A percentile compares a stretch with the other conserved stretches of the same genome.
These are phyloP conservation scores for Amanita molliuscula DNA, from an alignment of 768 basidiomycete genomes.

Conservation along the genomic window DNA sequence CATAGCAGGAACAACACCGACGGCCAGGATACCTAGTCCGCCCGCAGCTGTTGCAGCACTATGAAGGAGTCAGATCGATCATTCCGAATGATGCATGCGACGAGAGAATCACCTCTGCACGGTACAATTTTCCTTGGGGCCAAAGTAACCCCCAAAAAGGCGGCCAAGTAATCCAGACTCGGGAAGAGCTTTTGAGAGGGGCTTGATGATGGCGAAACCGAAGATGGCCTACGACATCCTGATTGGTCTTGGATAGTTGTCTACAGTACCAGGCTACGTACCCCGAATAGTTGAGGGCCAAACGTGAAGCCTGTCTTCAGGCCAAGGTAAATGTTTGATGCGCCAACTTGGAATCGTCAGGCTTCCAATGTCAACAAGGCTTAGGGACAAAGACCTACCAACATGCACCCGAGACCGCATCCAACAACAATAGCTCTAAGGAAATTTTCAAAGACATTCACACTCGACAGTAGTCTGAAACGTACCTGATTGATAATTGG, in stretches of 20 bases:
- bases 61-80: neutral
- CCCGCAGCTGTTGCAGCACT: conserved; percentile 50
- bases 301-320: conserved; percentile 63
- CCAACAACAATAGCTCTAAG: conserved; percentile 39
- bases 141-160: conserved; percentile 42
- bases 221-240: conserved; percentile 33
- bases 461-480: conserved; percentile 1
- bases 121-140: conserved; percentile 59
- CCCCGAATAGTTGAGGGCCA: conserved; percentile 52
- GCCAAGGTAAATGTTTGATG: conserved; percentile 59
- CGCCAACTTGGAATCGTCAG: conserved; percentile 25
- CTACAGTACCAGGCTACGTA: conserved; percentile 14
- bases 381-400: conserved; percentile 12
- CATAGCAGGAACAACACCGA: conserved; percentile 50
- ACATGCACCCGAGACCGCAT: conserved; percentile 41
- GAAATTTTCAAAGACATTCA: neutral
- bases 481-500: conserved; percentile 39
- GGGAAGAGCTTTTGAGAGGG: conserved; percentile 38
- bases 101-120: conserved; percentile 33
- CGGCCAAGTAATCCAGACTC: conserved; percentile 32
- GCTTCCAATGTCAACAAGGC: neutral
- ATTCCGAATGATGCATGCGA: neutral
- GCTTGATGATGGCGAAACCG: conserved; percentile 51
- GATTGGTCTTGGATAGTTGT: neutral
- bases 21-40: conserved; percentile 49